Evolutionary conservation across 352 stramenopile genomes (phyloP).

Genomic region (Pythium rhizo-oryzae): DNA sequence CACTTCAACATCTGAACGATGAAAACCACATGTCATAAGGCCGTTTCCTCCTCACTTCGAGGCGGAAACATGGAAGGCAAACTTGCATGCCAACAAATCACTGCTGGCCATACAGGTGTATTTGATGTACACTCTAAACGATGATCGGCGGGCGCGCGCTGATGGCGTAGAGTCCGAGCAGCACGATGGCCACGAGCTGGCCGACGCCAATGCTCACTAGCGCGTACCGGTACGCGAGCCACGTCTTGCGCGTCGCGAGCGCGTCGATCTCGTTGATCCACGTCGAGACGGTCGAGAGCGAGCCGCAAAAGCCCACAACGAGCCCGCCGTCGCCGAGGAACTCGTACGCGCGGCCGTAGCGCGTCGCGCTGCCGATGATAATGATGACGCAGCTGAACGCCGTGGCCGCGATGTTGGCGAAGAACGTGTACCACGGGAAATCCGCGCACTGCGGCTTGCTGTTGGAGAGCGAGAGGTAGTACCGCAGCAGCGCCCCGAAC

Average conservation of each 20-base stretch:
- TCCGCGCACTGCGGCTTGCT: conserved; percentile 19
- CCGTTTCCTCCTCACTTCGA: no score
- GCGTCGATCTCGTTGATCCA: conserved; percentile 39
- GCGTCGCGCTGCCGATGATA: conserved; percentile 25
- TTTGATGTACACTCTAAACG: conserved; percentile 14
- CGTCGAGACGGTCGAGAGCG: conserved; percentile 39
- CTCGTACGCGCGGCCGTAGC: conserved; percentile 6
- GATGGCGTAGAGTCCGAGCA: conserved; percentile 22
- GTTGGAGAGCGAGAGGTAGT: conserved; percentile 35
- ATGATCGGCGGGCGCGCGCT: conserved; percentile 2
- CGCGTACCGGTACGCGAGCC: conserved; percentile 21
- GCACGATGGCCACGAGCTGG: conserved; percentile 17
- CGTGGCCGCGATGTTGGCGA: conserved; percentile 32
- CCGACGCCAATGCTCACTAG: conserved; percentile 21
- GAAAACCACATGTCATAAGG: conserved; percentile 6
- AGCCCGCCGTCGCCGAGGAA: conserved; percentile 27
- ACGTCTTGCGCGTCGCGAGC: conserved; percentile 14
- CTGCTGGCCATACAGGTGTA: no score
- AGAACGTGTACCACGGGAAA: conserved; percentile 35
- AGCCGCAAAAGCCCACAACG: conserved; percentile 35
- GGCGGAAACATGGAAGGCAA: no score
- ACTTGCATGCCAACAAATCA: no score
- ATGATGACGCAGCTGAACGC: conserved; percentile 27
- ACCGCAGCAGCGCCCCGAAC: conserved; percentile 35
- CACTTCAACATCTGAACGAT: neutral